Conservation (phyloP, 495 filamentous ascomycete genomes). For the Parachaetomium inaequale region DNA sequence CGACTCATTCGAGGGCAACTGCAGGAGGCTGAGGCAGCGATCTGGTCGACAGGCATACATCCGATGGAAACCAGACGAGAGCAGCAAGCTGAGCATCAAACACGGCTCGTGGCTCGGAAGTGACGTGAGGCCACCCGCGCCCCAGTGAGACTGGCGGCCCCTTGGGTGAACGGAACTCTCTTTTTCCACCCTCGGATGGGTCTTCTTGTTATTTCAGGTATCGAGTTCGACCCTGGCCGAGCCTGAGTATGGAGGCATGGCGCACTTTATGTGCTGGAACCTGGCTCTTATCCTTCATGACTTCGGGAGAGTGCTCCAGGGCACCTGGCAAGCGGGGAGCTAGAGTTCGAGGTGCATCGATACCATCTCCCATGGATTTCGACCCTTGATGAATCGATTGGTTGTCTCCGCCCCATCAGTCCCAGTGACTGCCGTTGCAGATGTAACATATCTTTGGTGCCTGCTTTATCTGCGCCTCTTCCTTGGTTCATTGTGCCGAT, state of each 20-base stretch:
- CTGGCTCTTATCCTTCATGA: too few species aligned
- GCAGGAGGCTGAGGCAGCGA: too few species aligned
- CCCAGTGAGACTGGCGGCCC: neutral
- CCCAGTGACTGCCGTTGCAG: neutral
- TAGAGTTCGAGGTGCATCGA: too few species aligned
- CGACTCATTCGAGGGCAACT: neutral
- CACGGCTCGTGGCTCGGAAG: neutral
- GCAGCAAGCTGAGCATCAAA: neutral
- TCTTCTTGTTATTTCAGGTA: neutral
- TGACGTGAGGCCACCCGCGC: neutral
- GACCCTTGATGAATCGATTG: conserved; percentile 3
- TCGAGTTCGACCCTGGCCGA: too few species aligned
- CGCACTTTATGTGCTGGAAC: too few species aligned
- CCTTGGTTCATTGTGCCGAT: neutral
- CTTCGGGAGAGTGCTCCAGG: too few species aligned
- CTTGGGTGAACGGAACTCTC: neutral
- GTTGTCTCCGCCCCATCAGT: neutral
- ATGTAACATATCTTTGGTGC: neutral
- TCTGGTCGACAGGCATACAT: neutral
- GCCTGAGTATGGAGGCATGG: too few species aligned
- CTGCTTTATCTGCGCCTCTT: neutral
- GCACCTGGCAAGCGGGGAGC: too few species aligned
- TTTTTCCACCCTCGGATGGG: neutral
- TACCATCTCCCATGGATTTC: too few species aligned
- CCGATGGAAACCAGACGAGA: neutral